Evolutionary conservation across 768 basidiomycete species (phyloP).

Genomic region (Suillus decipiens): DNA sequence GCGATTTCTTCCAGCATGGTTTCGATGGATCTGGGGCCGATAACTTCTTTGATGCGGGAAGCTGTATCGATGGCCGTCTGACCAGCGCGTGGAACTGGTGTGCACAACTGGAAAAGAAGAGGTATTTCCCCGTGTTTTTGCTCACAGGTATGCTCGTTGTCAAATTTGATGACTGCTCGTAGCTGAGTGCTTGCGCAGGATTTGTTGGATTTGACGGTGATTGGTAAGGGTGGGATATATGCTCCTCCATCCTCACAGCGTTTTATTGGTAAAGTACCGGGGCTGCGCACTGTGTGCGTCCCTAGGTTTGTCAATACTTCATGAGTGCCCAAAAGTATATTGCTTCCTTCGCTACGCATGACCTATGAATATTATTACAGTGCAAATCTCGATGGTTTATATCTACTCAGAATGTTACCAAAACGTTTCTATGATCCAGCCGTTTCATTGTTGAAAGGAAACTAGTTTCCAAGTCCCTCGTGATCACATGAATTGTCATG

Average conservation of each 20-base stretch:
- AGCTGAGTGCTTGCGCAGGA: conserved; percentile 41
- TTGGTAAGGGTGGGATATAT: conserved; percentile 50
- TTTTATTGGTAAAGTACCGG: not conserved
- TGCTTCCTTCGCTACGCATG: conserved; percentile 46
- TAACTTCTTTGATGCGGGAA: conserved; percentile 88
- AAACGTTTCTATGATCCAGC: not conserved
- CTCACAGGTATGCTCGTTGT: conserved; percentile 57
- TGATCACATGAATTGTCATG: not conserved
- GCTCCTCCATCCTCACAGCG: not conserved
- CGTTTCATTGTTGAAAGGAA: not conserved
- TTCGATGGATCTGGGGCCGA: conserved; percentile 92
- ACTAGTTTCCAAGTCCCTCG: not conserved
- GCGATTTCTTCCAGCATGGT: conserved; percentile 85
- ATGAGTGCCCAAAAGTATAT: conserved; percentile 28
- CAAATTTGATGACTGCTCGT: not conserved
- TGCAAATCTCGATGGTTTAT: conserved; percentile 18
- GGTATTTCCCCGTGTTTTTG: conserved; percentile 78
- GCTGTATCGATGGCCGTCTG: conserved; percentile 79
- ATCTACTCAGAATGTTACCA: conserved; percentile 11
- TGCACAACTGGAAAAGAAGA: conserved; percentile 81
- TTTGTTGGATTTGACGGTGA: conserved; percentile 87
- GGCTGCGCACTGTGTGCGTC: not conserved
- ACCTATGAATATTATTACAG: conserved; percentile 32
- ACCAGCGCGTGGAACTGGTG: conserved; percentile 97
- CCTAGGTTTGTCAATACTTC: not conserved